Conservation (phyloP, 1,284 basidiomycete species). For the Cryptococcus jaspeensis region DNA sequence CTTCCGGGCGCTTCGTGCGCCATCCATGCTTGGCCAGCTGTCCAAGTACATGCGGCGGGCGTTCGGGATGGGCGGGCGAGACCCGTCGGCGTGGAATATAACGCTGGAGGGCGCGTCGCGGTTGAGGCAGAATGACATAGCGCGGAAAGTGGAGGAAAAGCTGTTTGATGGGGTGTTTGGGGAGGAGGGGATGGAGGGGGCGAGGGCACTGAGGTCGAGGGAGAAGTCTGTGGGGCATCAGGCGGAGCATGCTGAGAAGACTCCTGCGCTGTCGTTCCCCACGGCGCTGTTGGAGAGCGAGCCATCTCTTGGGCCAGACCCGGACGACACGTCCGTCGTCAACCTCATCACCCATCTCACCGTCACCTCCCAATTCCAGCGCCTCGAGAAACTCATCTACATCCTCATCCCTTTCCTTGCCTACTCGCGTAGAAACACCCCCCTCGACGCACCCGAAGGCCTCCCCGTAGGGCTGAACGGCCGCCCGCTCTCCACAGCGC, state of each 20-base stretch:
- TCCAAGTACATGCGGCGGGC: conserved; percentile 34
- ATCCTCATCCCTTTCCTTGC: conserved; percentile 36
- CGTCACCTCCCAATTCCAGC: conserved; percentile 29
- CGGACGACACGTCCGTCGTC: conserved; percentile 25
- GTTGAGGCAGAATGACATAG: conserved; percentile 17
- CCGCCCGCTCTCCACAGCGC: conserved; percentile 10
- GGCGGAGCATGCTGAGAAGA: not conserved
- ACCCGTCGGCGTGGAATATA: conserved; percentile 21
- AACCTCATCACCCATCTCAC: conserved; percentile 29
- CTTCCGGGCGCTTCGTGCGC: conserved; percentile 23
- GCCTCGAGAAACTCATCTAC: conserved; percentile 27
- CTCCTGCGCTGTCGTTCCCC: no score
- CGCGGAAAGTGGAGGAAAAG: conserved; percentile 18
- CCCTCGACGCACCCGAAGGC: not conserved
- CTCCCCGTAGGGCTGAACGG: conserved; percentile 4
- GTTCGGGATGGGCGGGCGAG: conserved; percentile 19
- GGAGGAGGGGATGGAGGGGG: not conserved
- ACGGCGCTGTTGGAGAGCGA: no score
- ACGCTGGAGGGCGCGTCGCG: conserved; percentile 16
- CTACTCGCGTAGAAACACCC: not conserved
- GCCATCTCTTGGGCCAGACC: not conserved
- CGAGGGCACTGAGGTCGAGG: not conserved
- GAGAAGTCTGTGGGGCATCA: not conserved
- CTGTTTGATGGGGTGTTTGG: conserved; percentile 22
- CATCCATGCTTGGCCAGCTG: conserved; percentile 26